phyloP scores from a whole-genome alignment of 768 basidiomycete genomes.

The Russula compacta region DNA sequence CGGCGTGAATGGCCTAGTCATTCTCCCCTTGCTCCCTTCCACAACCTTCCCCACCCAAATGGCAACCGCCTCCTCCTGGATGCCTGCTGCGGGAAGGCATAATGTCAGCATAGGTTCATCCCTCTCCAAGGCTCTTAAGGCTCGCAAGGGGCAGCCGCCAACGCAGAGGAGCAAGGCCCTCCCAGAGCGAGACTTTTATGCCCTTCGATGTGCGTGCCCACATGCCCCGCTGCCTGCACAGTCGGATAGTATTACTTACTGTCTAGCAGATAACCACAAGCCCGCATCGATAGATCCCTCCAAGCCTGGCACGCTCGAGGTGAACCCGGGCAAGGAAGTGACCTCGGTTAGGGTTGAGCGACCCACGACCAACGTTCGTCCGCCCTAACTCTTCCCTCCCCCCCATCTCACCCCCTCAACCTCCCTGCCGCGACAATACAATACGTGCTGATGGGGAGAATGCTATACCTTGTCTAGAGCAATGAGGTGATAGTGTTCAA shows the following conservation, averaged over 20 bases:
- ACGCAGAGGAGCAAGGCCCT: slow-evolving; percentile 38
- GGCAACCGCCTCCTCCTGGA: slow-evolving; percentile 16
- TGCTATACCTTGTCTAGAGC: slow-evolving; percentile 31
- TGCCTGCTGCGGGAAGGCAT: slow-evolving; percentile 36
- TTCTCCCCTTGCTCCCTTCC: background rate
- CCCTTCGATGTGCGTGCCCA: slow-evolving; percentile 53
- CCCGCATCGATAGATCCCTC: slow-evolving; percentile 59
- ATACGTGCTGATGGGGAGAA: background rate
- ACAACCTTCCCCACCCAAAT: background rate
- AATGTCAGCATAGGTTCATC: slow-evolving; percentile 54
- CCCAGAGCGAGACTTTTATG: slow-evolving; percentile 63
- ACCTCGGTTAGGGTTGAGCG: slow-evolving; percentile 46
- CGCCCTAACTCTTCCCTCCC: background rate
- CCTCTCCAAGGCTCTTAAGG: slow-evolving; percentile 55
- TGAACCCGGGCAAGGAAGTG: slow-evolving; percentile 43
- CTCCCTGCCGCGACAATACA: background rate
- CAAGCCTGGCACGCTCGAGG: slow-evolving; percentile 57
- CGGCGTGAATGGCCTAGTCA: background rate
- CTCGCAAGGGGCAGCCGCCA: slow-evolving; percentile 45
- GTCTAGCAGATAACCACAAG: slow-evolving; percentile 58
- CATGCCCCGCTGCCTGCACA: background rate
- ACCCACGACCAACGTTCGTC: slow-evolving; percentile 51
- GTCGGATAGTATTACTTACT: background rate
- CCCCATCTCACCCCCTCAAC: too few relatives aligned
- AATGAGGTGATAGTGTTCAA: slow-evolving; percentile 47